These are phyloP conservation scores for Spirogloea muscicola DNA, from an alignment of 139 green algal genomes.

Conservation along the genomic window DNA sequence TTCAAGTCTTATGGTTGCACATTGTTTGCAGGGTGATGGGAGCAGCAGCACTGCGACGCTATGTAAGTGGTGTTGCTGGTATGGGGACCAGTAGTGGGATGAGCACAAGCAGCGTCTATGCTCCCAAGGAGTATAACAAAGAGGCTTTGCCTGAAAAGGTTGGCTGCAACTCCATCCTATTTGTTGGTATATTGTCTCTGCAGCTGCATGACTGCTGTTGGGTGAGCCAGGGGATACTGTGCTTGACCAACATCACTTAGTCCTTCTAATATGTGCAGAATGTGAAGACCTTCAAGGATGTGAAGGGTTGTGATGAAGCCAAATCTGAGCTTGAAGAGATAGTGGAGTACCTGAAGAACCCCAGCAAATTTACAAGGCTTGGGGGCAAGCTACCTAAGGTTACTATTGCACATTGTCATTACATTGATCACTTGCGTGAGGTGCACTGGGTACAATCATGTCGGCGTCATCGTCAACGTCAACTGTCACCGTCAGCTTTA, in stretches of 20 bases:
- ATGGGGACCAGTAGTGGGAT: not conserved
- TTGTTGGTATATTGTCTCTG: too few species aligned
- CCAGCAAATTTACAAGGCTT: conserved; percentile 88
- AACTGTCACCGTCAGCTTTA: too few species aligned
- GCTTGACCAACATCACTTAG: not conserved
- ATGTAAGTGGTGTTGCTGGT: too few species aligned
- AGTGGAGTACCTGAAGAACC: conserved; percentile 92
- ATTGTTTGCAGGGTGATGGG: too few species aligned
- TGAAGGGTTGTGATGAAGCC: conserved; percentile 73
- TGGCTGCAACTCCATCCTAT: too few species aligned
- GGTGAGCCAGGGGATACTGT: too few species aligned
- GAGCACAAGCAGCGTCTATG: conserved; percentile 29
- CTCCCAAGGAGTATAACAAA: conserved; percentile 68
- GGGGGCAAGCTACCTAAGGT: conserved; percentile 90
- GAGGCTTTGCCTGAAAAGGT: conserved; percentile 51
- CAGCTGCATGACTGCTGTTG: too few species aligned
- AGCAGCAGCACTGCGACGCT: too few species aligned
- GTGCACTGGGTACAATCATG: not conserved
- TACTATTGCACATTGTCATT: conserved; percentile 68
- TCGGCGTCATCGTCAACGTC: too few species aligned
- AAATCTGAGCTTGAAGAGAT: conserved; percentile 97
- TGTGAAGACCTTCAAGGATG: conserved; percentile 52
- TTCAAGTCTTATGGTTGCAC: too few species aligned
- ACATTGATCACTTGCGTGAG: not conserved
- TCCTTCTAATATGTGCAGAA: conserved; percentile 17